Base-by-base conservation (phyloP, 2,329 filamentous ascomycete genomes). In the Aspergillus arachidicola region DNA sequence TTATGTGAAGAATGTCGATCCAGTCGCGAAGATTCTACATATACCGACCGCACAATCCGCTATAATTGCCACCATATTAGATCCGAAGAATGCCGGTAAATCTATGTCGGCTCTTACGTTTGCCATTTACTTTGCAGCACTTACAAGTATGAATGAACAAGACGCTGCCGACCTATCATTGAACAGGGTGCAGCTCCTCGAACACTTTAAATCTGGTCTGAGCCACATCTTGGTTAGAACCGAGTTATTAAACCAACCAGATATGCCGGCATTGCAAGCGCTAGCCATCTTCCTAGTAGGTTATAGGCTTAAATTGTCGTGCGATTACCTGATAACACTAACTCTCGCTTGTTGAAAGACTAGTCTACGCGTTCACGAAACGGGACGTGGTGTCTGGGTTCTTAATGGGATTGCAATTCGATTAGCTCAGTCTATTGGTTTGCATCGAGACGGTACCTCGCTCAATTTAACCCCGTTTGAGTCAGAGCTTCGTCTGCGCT, bases 361-460 rank as follows among this genome's bases (percentile, higher is more conserved):
- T 10, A 48, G 56, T 36, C 21, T 58, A 58, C 56, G 56, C 1
- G 56, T 58, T 32, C 56, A 58, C 11, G 56, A 58, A n/a, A 48
- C 21, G 14, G 56, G 41, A 11, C 56, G 56, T 23, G 45, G 26
- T 12, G 19, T 32, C 34, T 58, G 56, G 56, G 56, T 48, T 19
- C 56, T 58, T 28, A 58, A 43, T 43, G 54, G 54, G 10, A 57
- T 28, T 19, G 23, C 54, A 11, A 38, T 57, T 16, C 54, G 54
- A 1, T n/a, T 38, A 21, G 54, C 54, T 5, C 54, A 45, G 11
- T 38, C 54, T 11, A 43, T 57, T 14, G 54, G 54, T 5, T n/a
- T 57, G 4, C 54, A 57, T 23, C 34, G 36, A 19, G 36, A 57
- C 14, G 54, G 54, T 6, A n/a, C 9, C 9, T 10, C 23, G 4